Evolutionary conservation across 495 filamentous ascomycete genomes (phyloP).

Genomic region (Cercophora samala): DNA sequence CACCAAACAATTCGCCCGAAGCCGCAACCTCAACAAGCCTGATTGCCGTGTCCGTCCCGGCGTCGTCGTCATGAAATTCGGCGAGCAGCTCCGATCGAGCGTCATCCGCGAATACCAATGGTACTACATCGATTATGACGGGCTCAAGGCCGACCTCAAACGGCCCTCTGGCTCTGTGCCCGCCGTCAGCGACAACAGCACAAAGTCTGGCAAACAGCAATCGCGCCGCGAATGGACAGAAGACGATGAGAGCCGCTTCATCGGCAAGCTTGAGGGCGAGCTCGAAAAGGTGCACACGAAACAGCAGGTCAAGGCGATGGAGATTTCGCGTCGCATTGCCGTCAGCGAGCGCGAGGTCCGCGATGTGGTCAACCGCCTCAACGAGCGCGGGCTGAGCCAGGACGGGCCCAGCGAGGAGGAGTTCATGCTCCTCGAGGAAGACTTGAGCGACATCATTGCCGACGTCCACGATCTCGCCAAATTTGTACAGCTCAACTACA

Average conservation of each 20-base stretch:
- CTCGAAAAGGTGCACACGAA: slow-evolving; percentile 96
- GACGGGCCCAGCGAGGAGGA: slow-evolving; percentile 79
- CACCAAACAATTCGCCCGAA: slow-evolving; percentile 32
- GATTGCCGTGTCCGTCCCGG: slow-evolving; percentile 37
- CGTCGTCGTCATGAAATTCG: slow-evolving; percentile 72
- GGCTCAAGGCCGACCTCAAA: slow-evolving; percentile 83
- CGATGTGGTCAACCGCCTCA: slow-evolving; percentile 73
- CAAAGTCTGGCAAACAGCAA: slow-evolving; percentile 23
- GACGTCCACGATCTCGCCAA: slow-evolving; percentile 98
- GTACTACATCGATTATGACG: slow-evolving; percentile 97
- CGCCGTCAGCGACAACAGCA: slow-evolving; percentile 19
- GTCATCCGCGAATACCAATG: slow-evolving; percentile 93
- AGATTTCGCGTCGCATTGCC: slow-evolving; percentile 86
- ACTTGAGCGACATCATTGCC: slow-evolving; percentile 95
- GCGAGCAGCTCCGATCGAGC: slow-evolving; percentile 88
- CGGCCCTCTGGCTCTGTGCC: slow-evolving; percentile 56
- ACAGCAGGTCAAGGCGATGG: slow-evolving; percentile 90
- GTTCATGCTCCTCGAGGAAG: slow-evolving; percentile 89
- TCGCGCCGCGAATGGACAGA: slow-evolving; percentile 71
- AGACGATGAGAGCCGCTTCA: slow-evolving; percentile 87
- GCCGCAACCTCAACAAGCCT: slow-evolving; percentile 20
- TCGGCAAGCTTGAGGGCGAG: slow-evolving; percentile 79
- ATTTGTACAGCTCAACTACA: slow-evolving; percentile 98
- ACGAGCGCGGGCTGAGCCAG: slow-evolving; percentile 52
- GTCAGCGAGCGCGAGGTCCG: slow-evolving; percentile 83